Evolutionary conservation across 441 rosid genomes (phyloP), one percentile per base, ranked within the genome.

Genomic region (Populus hybrid): DNA sequence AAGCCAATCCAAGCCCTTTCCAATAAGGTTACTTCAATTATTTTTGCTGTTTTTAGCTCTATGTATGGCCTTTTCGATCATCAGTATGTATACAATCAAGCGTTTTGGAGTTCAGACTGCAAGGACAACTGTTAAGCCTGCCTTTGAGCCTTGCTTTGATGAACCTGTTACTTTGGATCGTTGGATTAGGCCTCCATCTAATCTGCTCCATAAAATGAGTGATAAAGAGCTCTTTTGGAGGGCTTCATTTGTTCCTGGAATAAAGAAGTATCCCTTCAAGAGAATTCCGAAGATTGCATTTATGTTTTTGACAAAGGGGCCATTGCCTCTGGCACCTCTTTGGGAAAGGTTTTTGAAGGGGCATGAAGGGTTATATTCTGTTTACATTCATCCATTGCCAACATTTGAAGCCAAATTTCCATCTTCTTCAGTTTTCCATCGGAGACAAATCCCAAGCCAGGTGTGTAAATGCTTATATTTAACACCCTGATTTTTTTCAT

Each of bases 251-350:
- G 88, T 83, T 82, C 97, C 99, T 20, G 84, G 73, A 35, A 84
- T 89, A n/a, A 83, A 82, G 73, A 85, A 76, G 12, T 90, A 92
- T 65, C 99, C 98, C 3, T 95, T 91, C 76, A 77, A 42, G 76
- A 89, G 99, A 80, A 87, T 87, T 76, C 91, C 95, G 0, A 95
- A 94, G 93, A 81, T 95, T 80, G 99, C 97, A n/a, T 94, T 94
- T 75, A 91, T 95, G 99, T 95, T 95, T 88, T 88, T 95, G 90
- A 87, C 98, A 0, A 94, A 89, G 87, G 98, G 98, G n/a, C 94
- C 99, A 7, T 77, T 95, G 86, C 99, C 99, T 6, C 88, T 94
- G 74, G 90, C 90, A 70, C 86, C 89, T 74, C 88, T 95, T 50
- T 95, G 98, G 99, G 99, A 95, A 85, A 91, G 91, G 85, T 94